These are phyloP conservation scores for Moesziomyces globuligerus DNA, from an alignment of 1,284 basidiomycete genomes.

Conservation along the genomic window DNA sequence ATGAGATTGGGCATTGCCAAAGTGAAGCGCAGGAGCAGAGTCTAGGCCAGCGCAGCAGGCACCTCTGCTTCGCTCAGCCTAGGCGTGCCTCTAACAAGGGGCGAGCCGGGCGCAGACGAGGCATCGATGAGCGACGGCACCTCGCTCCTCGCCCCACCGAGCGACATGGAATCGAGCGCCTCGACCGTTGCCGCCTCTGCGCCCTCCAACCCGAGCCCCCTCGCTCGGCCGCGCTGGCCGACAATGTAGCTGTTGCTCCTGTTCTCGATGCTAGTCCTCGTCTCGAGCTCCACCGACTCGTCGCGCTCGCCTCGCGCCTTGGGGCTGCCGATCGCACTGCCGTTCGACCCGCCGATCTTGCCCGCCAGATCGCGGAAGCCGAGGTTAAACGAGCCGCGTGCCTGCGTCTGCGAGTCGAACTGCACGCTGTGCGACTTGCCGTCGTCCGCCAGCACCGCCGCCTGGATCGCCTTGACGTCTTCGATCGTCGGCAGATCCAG, in stretches of 20 bases:
- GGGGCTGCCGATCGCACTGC: slow-evolving; percentile 17
- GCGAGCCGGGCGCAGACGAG: slow-evolving; percentile 23
- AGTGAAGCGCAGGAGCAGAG: background rate
- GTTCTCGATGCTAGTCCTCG: slow-evolving; percentile 33
- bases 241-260: slow-evolving; percentile 33
- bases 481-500: slow-evolving; percentile 65
- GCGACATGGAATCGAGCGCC: slow-evolving; percentile 13
- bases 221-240: slow-evolving; percentile 30
- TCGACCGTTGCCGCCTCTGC: slow-evolving; percentile 13
- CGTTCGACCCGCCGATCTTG: slow-evolving; percentile 21
- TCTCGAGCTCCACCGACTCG: slow-evolving; percentile 37
- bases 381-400: slow-evolving; percentile 23
- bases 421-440: slow-evolving; percentile 46
- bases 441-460: slow-evolving; percentile 51
- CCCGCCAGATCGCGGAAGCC: slow-evolving; percentile 40
- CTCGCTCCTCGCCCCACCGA: background rate
- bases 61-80: slow-evolving; percentile 31
- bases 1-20: background rate
- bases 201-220: slow-evolving; percentile 32
- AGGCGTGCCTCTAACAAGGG: slow-evolving; percentile 7
- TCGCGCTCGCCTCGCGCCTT: slow-evolving; percentile 2
- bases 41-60: slow-evolving; percentile 27
- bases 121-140: slow-evolving; percentile 33
- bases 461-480: slow-evolving; percentile 63
- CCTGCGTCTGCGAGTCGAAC: slow-evolving; percentile 22